phyloP scores from a whole-genome alignment of 1,139 yeast species.

The Lodderomyces parapsilosis region DNA sequence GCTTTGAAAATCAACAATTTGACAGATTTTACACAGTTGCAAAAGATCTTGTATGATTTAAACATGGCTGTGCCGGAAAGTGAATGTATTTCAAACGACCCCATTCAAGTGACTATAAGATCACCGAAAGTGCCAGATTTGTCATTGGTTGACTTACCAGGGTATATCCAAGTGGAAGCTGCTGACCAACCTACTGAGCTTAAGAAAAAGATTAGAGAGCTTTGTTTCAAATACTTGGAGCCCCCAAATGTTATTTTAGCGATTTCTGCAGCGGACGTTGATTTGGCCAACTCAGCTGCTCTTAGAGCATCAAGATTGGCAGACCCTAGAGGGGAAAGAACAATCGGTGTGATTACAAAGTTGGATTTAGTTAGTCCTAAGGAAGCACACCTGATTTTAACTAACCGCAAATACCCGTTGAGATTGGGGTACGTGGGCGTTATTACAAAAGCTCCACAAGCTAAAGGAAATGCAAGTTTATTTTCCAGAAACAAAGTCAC shows the following conservation, averaged over 20 bases:
- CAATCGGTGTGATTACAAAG: constrained; percentile 94
- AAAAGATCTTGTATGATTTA: constrained; percentile 76
- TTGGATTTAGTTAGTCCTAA: constrained; percentile 83
- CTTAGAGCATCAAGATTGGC: constrained; percentile 88
- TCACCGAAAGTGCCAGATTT: constrained; percentile 94
- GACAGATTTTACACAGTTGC: constrained; percentile 86
- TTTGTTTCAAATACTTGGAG: constrained; percentile 84
- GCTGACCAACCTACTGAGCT: constrained; percentile 91
- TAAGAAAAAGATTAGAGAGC: constrained; percentile 70
- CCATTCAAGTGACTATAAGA: constrained; percentile 84
- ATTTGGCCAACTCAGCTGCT: constrained; percentile 94
- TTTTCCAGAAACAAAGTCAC: constrained; percentile 37
- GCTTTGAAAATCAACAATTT: constrained; percentile 77
- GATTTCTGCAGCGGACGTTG: constrained; percentile 97
- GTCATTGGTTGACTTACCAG: constrained; percentile 93
- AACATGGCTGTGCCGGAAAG: constrained; percentile 88
- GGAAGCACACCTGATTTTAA: constrained; percentile 64
- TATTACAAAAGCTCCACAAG: constrained; percentile 71
- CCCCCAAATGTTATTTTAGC: constrained; percentile 94
- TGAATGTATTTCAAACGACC: constrained; percentile 87
- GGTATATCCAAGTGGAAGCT: constrained; percentile 95
- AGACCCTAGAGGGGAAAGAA: constrained; percentile 92
- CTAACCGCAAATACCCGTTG: constrained; percentile 82
- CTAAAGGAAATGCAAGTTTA: constrained; percentile 22
- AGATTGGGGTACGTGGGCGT: constrained; percentile 98